Conservation (phyloP, 1,284 basidiomycete species). For the Ganoderma multipileum region DNA sequence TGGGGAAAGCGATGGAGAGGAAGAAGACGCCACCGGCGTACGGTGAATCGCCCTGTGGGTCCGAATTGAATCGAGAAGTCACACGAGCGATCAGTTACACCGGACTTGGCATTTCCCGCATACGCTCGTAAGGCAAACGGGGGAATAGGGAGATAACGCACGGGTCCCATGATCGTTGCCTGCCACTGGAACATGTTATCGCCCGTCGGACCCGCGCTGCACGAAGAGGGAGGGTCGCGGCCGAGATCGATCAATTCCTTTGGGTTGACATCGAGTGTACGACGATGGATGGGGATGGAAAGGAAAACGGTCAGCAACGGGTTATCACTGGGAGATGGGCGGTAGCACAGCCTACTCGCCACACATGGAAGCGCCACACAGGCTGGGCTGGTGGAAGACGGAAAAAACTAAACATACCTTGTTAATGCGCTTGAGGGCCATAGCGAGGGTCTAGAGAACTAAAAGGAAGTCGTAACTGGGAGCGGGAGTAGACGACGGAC, state of each 20-base stretch:
- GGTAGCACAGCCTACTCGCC: constrained; percentile 24
- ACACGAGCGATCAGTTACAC: constrained; percentile 28
- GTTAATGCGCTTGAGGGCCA: constrained; percentile 99
- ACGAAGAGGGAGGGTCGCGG: constrained; percentile 96
- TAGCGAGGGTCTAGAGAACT: constrained; percentile 47
- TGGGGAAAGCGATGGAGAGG: constrained; percentile 92
- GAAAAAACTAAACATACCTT: constrained; percentile 67
- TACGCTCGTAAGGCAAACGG: constrained; percentile 15
- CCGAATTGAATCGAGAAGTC: constrained; percentile 21
- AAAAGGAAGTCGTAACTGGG: constrained; percentile 34
- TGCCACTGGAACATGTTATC: constrained; percentile 99
- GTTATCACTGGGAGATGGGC: constrained; percentile 10
- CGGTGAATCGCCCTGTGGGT: constrained; percentile 84
- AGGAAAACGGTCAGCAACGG: constrained; percentile 30
- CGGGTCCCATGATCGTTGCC: constrained; percentile 97
- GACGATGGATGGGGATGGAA: not conserved
- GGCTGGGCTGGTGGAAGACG: constrained; percentile 4
- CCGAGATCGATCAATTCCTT: constrained; percentile 98
- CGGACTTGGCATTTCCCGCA: constrained; percentile 14
- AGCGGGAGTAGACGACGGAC: constrained; percentile 10
- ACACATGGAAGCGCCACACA: constrained; percentile 25
- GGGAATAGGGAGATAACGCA: constrained; percentile 51
- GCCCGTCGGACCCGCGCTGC: constrained; percentile 94
- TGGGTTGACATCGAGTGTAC: not conserved
- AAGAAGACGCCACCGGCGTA: constrained; percentile 98